Evolutionary conservation across 345 rosid species (phyloP), one percentile per base, ranked within the genome.

Genomic region (Punica granatum): DNA sequence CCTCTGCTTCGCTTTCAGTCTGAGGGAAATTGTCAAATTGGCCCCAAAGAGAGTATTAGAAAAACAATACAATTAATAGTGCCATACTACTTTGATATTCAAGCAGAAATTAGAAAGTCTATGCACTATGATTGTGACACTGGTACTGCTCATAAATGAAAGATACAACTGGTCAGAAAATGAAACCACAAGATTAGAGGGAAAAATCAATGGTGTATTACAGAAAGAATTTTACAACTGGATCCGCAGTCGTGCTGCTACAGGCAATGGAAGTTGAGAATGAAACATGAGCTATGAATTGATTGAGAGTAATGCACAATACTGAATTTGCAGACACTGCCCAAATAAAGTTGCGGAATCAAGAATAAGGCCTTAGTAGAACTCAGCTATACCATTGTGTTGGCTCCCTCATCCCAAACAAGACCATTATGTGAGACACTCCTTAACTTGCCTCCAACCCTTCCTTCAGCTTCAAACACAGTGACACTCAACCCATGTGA

Each of bases 341-440:
- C 33, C 6, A n/a, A 26, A 28, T 10, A 18, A 26, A 56, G 26
- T 26, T 26, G 32, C 34, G 26, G 61, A 56, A 30, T 18, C 12
- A 28, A 0, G 31, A 39, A 36, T n/a, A 63, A 25, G 6, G 49
- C 6, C 21, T 6, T 25, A 0, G 23, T 62, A 33, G 26, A 62
- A 10, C 28, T 62, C 37, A 32, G 23, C 25, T 31, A 23, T 70
- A 93, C 96, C 97, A 93, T 90, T 1, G 98, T 90, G 80, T 90
- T 93, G 19, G 98, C 97, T 76, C 98, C 98, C 74, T 90, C 90
- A 8, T 93, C 98, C 98, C 97, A 93, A 71, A 87, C 61, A 51
- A 93, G 81, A 61, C 81, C 97, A 42, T 77, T 73, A 53, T 37
- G 78, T 9, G 77, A 79, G 69, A 86, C 83, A 78, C 94, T 90